Evolutionary conservation across 805 yeast genomes (phyloP), one percentile per base, ranked within the genome.

Genomic region (Wickerhamomyces tratensis): DNA sequence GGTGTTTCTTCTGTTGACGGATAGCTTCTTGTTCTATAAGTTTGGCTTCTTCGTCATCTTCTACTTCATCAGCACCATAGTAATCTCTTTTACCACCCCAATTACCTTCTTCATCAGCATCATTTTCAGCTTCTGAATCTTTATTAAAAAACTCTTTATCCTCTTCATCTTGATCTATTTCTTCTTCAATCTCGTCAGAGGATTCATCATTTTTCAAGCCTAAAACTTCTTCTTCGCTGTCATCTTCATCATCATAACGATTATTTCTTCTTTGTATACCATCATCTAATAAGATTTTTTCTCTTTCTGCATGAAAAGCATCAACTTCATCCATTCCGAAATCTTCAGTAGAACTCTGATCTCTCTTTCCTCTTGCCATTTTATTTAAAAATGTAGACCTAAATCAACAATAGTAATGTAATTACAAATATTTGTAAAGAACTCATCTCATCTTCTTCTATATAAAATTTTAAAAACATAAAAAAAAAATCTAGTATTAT

Each of bases 21-120:
- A 86, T 56, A 0, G 98, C 98, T 63, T 93, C 97, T 52, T 77
- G 79, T 44, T 91, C 93, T 63, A 88, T 80, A 47, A 76, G 79
- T 47, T 77, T 79, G 6, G 86, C 84, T 31, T 78, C 80, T 42
- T 79, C 94, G 31, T 82, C 91, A 49, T 85, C 65, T 48, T 75
- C 71, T 5, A 63, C 49, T 39, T 67, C 69, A 56, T 58, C 75
- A n/a, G 72, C 75, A 48, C 94, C 60, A 71, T 86, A 50, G 64
- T 67, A 68, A 40, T 66, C 65, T 33, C 57, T 55, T 45, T 68
- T 63, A 41, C 62, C 49, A 59, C 75, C 75, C 75, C 75, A 70
- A 0, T 65, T 69, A 39, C 57, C 62, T 61, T 76, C 65, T 59
- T 72, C 63, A 20, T 59, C 67, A 13, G 57, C 51, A 47, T 57